A percentile compares a stretch with the other conserved stretches of the same genome.
phyloP scores from a whole-genome alignment of 2,329 filamentous ascomycete species.

The Karstenula rhodostoma region DNA sequence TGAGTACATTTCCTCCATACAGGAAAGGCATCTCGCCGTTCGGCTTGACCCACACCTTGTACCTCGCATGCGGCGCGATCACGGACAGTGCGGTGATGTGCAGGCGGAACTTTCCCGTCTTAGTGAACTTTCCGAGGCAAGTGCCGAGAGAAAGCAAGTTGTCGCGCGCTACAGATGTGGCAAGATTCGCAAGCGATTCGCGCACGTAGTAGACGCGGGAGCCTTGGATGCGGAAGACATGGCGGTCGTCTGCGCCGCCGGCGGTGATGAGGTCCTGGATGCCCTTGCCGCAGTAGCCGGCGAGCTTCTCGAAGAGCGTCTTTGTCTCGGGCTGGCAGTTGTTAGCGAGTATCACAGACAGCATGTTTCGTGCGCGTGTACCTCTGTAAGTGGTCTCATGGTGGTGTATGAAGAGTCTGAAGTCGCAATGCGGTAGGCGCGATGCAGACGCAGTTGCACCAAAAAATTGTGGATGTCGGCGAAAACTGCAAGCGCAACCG shows the following conservation, averaged over 20 bases:
- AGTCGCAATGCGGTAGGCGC: conserved; percentile 9
- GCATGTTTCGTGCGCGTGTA: neutral
- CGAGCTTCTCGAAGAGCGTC: conserved; percentile 89
- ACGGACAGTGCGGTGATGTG: conserved; percentile 93
- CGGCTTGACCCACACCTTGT: conserved; percentile 96
- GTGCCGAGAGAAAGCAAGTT: conserved; percentile 87
- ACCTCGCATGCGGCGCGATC: conserved; percentile 87
- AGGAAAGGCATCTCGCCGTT: conserved; percentile 98
- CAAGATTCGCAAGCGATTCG: conserved; percentile 88
- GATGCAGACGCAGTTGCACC: conserved; percentile 16
- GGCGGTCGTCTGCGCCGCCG: conserved; percentile 46
- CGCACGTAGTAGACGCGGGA: conserved; percentile 91
- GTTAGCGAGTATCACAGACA: neutral
- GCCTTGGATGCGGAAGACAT: conserved; percentile 67
- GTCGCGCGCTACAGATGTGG: conserved; percentile 82
- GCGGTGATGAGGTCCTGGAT: conserved; percentile 74
- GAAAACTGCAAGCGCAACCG: conserved; percentile 25
- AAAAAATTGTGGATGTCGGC: conserved; percentile 31
- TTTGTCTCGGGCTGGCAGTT: conserved; percentile 66
- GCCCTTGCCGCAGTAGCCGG: conserved; percentile 88
- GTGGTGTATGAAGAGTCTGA: conserved; percentile 14
- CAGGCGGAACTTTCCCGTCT: conserved; percentile 92
- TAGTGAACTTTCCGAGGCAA: conserved; percentile 94
- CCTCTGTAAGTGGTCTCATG: conserved; percentile 83
- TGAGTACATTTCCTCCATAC: conserved; percentile 90